A percentile compares a stretch with the other conserved stretches of the same genome.
Conservation (phyloP, 1,284 basidiomycete species). For the Trichosporon inkin region DNA sequence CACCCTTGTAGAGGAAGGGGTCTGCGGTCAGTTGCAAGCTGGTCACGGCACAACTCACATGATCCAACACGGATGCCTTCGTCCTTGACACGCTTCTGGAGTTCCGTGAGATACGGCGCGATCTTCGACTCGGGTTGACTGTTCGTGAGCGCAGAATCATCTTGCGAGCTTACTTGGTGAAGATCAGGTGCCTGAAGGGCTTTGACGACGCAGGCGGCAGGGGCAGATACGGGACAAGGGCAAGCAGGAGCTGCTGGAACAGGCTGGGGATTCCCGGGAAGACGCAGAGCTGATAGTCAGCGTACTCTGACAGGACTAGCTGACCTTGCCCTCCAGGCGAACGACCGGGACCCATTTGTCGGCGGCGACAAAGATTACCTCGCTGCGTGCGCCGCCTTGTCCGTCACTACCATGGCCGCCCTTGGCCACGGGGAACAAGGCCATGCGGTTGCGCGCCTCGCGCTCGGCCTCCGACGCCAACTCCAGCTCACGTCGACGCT, state of each 20-base stretch:
- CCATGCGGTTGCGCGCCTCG: constrained; percentile 73
- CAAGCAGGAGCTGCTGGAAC: constrained; percentile 74
- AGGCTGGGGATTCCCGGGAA: constrained; percentile 86
- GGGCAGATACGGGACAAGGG: constrained; percentile 66
- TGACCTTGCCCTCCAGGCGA: constrained; percentile 65
- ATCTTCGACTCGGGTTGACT: constrained; percentile 82
- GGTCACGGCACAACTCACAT: constrained; percentile 48
- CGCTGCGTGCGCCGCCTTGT: constrained; percentile 55
- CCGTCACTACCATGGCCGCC: constrained; percentile 30
- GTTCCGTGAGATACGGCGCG: constrained; percentile 74
- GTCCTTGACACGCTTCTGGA: constrained; percentile 68
- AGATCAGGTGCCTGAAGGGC: constrained; percentile 70
- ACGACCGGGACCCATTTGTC: constrained; percentile 88
- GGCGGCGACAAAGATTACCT: constrained; percentile 66
- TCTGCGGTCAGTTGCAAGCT: constrained; percentile 38
- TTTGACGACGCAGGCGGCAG: constrained; percentile 66
- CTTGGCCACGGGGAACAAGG: constrained; percentile 62
- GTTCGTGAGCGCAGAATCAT: constrained; percentile 9
- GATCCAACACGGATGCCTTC: constrained; percentile 79
- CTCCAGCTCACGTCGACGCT: constrained; percentile 56
- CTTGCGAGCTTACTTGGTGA: constrained; percentile 58
- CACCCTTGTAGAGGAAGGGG: constrained; percentile 57
- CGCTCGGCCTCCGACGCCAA: constrained; percentile 67
- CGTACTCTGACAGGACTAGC: constrained; percentile 8
- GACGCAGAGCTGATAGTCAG: constrained; percentile 60